Conservation (phyloP, 805 yeast genomes). For the Candida sithepensis region DNA sequence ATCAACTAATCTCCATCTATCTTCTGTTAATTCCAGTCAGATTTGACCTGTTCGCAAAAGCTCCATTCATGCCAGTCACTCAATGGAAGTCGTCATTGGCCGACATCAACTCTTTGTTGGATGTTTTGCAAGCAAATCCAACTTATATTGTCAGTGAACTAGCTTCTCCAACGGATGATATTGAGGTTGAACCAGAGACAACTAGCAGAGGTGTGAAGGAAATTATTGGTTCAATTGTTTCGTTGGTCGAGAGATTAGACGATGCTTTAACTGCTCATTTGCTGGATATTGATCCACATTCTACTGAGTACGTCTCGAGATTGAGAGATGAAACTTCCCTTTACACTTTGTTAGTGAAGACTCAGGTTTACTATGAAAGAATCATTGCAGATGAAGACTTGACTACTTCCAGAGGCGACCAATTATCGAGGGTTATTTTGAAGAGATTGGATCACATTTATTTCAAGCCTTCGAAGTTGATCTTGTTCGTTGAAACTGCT, state of each 20-base stretch:
- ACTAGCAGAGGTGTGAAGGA: slow-evolving; percentile 65
- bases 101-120: slow-evolving; percentile 62
- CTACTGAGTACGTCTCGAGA: slow-evolving; percentile 88
- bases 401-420: slow-evolving; percentile 47
- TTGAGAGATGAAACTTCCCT: slow-evolving; percentile 80
- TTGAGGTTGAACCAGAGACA: slow-evolving; percentile 66
- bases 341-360: slow-evolving; percentile 73
- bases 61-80: slow-evolving; percentile 68
- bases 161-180: slow-evolving; percentile 67
- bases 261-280: slow-evolving; percentile 90
- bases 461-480: slow-evolving; percentile 81
- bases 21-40: slow-evolving; percentile 83
- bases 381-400: slow-evolving; percentile 43
- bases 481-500: slow-evolving; percentile 59
- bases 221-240: slow-evolving; percentile 78
- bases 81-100: slow-evolving; percentile 73
- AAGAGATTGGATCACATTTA: slow-evolving; percentile 91
- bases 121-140: slow-evolving; percentile 60
- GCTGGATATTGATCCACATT: slow-evolving; percentile 89
- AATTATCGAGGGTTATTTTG: slow-evolving; percentile 67
- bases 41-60: slow-evolving; percentile 71
- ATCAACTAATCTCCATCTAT: slow-evolving; percentile 74
- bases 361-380: slow-evolving; percentile 80
- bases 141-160: slow-evolving; percentile 71
- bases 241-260: slow-evolving; percentile 88